Percentiles rank a stretch among this genome's conserved stretches.
These are phyloP conservation scores for Phyllosticta citribraziliensis DNA, from an alignment of 2,329 filamentous ascomycete genomes.

Conservation along the genomic window DNA sequence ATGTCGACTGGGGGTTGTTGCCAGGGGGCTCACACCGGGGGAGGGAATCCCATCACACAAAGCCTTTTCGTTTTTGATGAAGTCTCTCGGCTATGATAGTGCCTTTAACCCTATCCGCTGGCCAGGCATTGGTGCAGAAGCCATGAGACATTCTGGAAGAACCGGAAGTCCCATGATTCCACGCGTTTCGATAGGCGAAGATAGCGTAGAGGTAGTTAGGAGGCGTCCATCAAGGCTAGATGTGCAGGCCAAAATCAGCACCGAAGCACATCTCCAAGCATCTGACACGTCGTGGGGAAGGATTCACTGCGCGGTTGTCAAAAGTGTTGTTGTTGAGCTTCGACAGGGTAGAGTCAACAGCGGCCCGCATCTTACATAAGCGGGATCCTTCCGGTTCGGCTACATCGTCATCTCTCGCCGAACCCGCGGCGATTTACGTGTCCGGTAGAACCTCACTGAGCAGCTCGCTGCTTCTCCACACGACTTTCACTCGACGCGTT, in stretches of 20 bases:
- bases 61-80: no score
- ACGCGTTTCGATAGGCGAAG: background rate
- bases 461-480: conserved; percentile 3
- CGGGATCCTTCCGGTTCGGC: background rate
- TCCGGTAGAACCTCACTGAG: conserved; percentile 1
- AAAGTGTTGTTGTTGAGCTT: background rate
- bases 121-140: no score
- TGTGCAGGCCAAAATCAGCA: no score
- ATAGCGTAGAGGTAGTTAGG: background rate
- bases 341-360: background rate
- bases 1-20: no score
- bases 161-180: background rate
- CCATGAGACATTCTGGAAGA: background rate
- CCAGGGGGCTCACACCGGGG: no score
- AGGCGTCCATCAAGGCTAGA: background rate
- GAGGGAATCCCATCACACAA: no score
- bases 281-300: no score
- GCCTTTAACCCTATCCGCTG: no score
- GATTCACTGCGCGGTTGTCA: background rate
- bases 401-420: conserved; percentile 4
- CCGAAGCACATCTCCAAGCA: no score
- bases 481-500: background rate
- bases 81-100: no score
- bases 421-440: conserved; percentile 6
- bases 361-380: background rate